phyloP scores from a whole-genome alignment of 495 filamentous ascomycete species.

The Aspergillus ellipticus region DNA sequence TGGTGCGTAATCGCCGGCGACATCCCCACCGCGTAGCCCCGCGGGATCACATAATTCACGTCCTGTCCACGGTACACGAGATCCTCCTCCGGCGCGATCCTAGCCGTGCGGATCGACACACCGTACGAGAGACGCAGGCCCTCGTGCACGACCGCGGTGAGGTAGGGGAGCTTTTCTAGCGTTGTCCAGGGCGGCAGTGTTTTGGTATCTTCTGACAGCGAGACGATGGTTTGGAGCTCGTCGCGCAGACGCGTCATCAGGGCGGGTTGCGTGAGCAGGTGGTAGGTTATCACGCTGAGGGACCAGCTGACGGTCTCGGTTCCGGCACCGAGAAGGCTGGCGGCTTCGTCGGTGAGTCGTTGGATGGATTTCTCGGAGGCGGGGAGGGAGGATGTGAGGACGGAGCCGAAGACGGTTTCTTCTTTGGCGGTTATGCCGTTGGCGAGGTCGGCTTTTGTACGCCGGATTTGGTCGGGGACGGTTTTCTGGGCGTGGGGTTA shows the following conservation, averaged over 20 bases:
- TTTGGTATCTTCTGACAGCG: too few relatives aligned
- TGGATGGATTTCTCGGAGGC: too few relatives aligned
- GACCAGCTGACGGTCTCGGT: background rate
- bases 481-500: too few relatives aligned
- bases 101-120: background rate
- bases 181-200: background rate
- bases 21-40: conserved; percentile 15
- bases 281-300: background rate
- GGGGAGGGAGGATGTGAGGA: too few relatives aligned
- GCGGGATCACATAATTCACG: conserved; percentile 6
- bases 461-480: too few relatives aligned
- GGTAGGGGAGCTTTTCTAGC: conserved; percentile 2
- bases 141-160: background rate
- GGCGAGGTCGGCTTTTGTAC: too few relatives aligned
- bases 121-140: background rate
- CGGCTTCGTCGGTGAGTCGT: too few relatives aligned
- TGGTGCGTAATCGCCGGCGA: conserved; percentile 26
- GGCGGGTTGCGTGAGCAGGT: background rate
- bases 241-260: background rate
- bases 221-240: background rate
- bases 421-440: too few relatives aligned
- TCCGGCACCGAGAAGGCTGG: too few relatives aligned
- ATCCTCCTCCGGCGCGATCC: background rate
- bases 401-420: too few relatives aligned
- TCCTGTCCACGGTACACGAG: background rate